Conservation (phyloP, 2,329 filamentous ascomycete genomes). For the Tympanopsis confertula region DNA sequence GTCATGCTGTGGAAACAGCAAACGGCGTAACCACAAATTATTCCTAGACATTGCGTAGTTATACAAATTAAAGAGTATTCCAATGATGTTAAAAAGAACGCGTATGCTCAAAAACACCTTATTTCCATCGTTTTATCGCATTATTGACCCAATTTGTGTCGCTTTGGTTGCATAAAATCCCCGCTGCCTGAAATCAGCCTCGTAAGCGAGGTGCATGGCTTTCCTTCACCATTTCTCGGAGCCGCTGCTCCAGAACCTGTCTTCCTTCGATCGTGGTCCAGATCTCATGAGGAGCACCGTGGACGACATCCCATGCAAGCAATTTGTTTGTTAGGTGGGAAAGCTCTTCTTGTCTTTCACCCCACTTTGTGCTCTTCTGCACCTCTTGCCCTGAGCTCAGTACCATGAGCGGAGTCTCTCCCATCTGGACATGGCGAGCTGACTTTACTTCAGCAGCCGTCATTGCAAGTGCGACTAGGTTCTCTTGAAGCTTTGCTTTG, state of each 20-base stretch:
- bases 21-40: too few species aligned
- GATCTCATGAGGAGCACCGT: conserved; percentile 73
- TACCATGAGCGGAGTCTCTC: conserved; percentile 65
- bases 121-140: too few species aligned
- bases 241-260: conserved; percentile 64
- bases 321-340: conserved; percentile 71
- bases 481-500: conserved; percentile 87
- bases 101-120: too few species aligned
- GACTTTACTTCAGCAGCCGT: conserved; percentile 72
- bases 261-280: conserved; percentile 70
- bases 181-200: too few species aligned
- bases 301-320: conserved; percentile 74
- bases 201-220: too few species aligned
- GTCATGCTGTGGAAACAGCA: too few species aligned
- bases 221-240: conserved; percentile 57
- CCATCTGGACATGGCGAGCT: conserved; percentile 67
- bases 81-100: too few species aligned
- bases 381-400: conserved; percentile 71
- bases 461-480: conserved; percentile 72
- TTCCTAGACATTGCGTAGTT: too few species aligned
- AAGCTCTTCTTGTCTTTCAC: conserved; percentile 72
- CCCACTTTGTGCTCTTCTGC: conserved; percentile 60
- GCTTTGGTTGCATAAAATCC: too few species aligned
- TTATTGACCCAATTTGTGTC: too few species aligned
- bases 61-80: too few species aligned